Percentiles rank a stretch among this genome's conserved stretches.
Evolutionary conservation across 371 early-diverging fungal genomes (phyloP).

Genomic region (Syncephalastrum monosporum): DNA sequence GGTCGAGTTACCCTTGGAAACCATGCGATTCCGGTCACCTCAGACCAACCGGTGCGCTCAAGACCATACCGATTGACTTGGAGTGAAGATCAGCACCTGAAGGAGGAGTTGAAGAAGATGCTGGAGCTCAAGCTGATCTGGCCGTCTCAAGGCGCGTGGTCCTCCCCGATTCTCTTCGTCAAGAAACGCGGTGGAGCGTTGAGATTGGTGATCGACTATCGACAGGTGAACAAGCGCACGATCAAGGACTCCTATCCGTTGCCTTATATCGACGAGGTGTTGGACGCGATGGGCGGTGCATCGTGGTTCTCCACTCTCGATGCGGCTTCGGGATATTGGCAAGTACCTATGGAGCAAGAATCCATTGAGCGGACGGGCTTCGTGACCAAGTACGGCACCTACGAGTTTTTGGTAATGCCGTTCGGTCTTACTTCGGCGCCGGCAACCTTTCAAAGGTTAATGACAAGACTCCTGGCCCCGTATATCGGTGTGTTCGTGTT

Average conservation of each 20-base stretch:
- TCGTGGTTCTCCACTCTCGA: slow-evolving; percentile 37
- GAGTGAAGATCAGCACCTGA: slow-evolving; percentile 17
- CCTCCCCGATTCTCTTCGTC: slow-evolving; percentile 47
- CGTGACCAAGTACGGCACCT: slow-evolving; percentile 34
- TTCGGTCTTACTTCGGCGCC: slow-evolving; percentile 43
- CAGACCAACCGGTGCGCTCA: slow-evolving; percentile 3
- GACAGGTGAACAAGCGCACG: slow-evolving; percentile 36
- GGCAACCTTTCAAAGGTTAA: slow-evolving; percentile 38
- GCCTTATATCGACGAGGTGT: slow-evolving; percentile 27
- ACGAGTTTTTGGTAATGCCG: slow-evolving; percentile 45
- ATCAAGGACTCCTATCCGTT: slow-evolving; percentile 36
- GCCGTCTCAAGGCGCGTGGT: slow-evolving; percentile 15
- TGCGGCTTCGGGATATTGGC: slow-evolving; percentile 38
- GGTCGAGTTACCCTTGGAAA: not conserved
- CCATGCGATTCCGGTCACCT: not conserved
- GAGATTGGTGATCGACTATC: slow-evolving; percentile 48
- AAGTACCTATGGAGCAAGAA: no score
- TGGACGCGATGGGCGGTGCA: slow-evolving; percentile 25
- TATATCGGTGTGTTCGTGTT: slow-evolving; percentile 21
- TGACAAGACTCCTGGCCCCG: not conserved
- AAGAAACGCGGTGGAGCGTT: slow-evolving; percentile 45
- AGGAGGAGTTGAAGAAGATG: slow-evolving; percentile 4
- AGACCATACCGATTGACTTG: slow-evolving; percentile 17
- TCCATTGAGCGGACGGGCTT: slow-evolving; percentile 37
- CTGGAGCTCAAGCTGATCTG: slow-evolving; percentile 17